Base-by-base conservation (phyloP, 208 protist genomes). In the Crithidia bombi region DNA sequence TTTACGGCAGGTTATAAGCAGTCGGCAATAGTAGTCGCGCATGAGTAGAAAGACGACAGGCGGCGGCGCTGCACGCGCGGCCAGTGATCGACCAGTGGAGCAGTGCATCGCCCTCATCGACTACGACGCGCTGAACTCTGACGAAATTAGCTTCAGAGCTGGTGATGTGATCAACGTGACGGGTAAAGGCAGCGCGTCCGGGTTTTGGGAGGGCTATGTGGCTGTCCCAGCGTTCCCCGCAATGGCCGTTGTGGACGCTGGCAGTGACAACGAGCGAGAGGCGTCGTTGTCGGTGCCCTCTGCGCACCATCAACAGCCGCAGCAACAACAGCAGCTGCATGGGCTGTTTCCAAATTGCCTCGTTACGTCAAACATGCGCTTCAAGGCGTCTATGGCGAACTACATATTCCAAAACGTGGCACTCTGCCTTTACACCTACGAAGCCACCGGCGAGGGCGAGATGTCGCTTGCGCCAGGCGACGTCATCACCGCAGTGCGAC, bases 131-230 rank as follows among this genome's bases (percentile, higher is more conserved):
- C 68, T 69, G 5, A 39, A 56, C 10, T 28, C 54, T 2, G 88
- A 94, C 47, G 92, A 98, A 63, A 87, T 97, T 32, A 91, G 85
- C 67, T 98, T 98, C 74, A 73, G 58, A 19, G 73, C 79, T n/a
- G 89, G 89, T 14, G 94, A 94, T 52, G 73, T 96, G 23, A 92
- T 97, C 55, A 74, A 75, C 26, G 88, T 96, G n/a, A 90, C 82
- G 3, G 78, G 73, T 15, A 95, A 97, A 71, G 85, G 78, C 25
- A 69, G 76, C 38, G 78, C 83, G 33, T 89, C 83, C 23, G 94
- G 94, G 4, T 97, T 88, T 79, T 96, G 92, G 92, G 65, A 91
- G 47, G 94, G 94, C 25, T 89, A 87, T 62, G 82, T 93, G 11
- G 75, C 66, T 9, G 65, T 58, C 21, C 73, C 65, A 0, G 46